Evolutionary conservation across 345 rosid genomes (phyloP).

Genomic region (Eutrema yunnanense): DNA sequence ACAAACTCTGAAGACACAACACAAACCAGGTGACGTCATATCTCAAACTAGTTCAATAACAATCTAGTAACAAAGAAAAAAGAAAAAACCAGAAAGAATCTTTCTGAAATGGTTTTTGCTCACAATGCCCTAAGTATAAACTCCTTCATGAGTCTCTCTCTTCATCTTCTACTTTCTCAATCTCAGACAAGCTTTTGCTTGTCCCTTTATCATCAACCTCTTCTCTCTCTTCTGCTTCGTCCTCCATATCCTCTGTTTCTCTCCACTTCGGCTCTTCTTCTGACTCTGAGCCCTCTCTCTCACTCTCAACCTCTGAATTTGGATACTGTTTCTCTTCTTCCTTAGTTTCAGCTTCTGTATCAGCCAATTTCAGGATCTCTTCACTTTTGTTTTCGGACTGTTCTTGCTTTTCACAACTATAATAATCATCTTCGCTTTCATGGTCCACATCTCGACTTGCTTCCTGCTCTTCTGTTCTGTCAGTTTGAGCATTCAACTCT

Average conservation of each 20-base stretch:
- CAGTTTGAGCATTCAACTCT: conserved; percentile 24
- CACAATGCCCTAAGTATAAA: conserved; percentile 4
- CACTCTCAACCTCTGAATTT: conserved; percentile 24
- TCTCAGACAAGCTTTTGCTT: background rate
- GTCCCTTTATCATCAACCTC: conserved; percentile 9
- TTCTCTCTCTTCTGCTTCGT: conserved; percentile 5
- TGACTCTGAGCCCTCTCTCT: conserved; percentile 9
- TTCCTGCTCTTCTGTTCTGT: conserved; percentile 23
- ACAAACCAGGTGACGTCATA: background rate
- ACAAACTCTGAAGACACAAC: background rate
- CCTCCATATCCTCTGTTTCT: conserved; percentile 26
- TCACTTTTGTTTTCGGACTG: conserved; percentile 2
- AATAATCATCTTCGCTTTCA: conserved; percentile 3
- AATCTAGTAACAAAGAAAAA: conserved; percentile 8
- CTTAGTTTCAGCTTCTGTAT: conserved; percentile 9
- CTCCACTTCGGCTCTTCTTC: conserved; percentile 33
- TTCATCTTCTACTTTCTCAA: conserved; percentile 6
- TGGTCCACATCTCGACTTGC: conserved; percentile 16
- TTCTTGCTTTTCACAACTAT: conserved; percentile 9
- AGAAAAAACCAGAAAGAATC: background rate
- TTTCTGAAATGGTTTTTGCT: background rate
- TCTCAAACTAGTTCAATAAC: background rate
- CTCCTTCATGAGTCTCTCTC: background rate
- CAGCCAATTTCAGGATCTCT: background rate
- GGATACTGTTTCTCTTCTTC: conserved; percentile 9